Conservation (phyloP, 2,329 filamentous ascomycete species). For the Aureobasidium melanogenum region DNA sequence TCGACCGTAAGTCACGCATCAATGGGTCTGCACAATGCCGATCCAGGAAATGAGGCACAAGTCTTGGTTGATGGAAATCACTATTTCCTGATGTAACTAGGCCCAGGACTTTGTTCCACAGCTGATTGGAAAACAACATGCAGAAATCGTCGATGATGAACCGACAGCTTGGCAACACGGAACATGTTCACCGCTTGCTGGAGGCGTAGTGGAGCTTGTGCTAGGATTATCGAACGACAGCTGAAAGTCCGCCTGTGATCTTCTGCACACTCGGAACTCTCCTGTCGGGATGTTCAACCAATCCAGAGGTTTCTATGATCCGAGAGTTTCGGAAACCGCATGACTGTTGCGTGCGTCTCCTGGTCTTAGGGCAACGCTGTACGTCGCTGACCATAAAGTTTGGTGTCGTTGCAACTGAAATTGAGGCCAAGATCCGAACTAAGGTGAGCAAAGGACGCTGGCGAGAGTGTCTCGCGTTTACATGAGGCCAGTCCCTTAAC, state of each 20-base stretch:
- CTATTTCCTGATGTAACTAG: not conserved
- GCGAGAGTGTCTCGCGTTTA: not conserved
- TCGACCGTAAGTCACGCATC: not conserved
- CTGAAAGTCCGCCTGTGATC: not conserved
- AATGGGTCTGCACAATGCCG: not conserved
- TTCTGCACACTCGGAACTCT: not conserved
- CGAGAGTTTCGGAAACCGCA: not conserved
- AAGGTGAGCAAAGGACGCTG: not conserved
- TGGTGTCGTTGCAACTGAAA: not conserved
- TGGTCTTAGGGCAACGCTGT: not conserved
- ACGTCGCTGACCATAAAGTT: not conserved
- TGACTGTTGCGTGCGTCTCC: not conserved
- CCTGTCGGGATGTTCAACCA: not conserved
- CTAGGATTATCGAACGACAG: not conserved
- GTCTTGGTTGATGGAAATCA: not conserved
- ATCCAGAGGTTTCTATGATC: not conserved
- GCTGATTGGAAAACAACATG: not conserved
- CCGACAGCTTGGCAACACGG: not conserved
- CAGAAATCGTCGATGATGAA: not conserved
- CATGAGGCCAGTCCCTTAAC: not conserved
- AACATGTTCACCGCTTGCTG: not conserved
- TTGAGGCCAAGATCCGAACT: not conserved
- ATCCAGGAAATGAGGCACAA: not conserved
- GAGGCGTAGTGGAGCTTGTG: not conserved
- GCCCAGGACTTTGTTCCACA: not conserved